Evolutionary conservation across 257 asterid species (phyloP).

Genomic region (Hygrophila difformis): DNA sequence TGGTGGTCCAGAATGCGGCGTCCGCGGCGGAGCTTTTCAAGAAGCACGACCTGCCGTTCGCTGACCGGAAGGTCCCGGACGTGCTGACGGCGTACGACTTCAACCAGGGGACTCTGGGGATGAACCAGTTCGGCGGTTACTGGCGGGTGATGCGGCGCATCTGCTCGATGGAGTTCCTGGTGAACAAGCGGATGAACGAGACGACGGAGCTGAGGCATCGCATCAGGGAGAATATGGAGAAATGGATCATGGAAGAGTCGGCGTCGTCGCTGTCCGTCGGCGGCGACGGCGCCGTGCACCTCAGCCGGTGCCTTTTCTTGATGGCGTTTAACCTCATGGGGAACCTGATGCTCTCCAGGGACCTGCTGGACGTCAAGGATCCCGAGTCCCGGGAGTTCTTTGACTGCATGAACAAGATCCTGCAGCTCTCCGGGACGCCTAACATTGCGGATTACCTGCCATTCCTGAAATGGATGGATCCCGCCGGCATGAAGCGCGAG

Average conservation of each 20-base stretch:
- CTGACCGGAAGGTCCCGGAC: slow-evolving; percentile 23
- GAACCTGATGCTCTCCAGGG: slow-evolving; percentile 23
- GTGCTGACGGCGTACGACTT: slow-evolving; percentile 20
- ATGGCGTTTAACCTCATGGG: slow-evolving; percentile 24
- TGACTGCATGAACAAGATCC: slow-evolving; percentile 14
- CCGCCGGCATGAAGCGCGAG: slow-evolving; percentile 18
- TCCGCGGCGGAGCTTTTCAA: slow-evolving; percentile 24
- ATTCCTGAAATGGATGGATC: slow-evolving; percentile 22
- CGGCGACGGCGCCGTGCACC: no score
- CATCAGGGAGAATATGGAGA: no score
- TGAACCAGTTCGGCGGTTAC: slow-evolving; percentile 13
- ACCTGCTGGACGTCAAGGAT: slow-evolving; percentile 22
- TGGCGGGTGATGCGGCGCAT: slow-evolving; percentile 24
- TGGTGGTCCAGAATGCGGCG: slow-evolving; percentile 22
- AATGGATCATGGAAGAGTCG: no score
- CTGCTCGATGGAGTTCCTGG: not conserved
- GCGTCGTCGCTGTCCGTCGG: no score
- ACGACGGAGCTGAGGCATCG: no score
- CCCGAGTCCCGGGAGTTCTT: slow-evolving; percentile 19
- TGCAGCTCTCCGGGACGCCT: slow-evolving; percentile 29
- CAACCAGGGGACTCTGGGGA: slow-evolving; percentile 19
- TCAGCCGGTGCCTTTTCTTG: slow-evolving; percentile 20
- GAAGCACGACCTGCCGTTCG: slow-evolving; percentile 18
- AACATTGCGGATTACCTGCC: slow-evolving; percentile 25
- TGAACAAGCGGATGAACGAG: no score